phyloP scores from a whole-genome alignment of 495 filamentous ascomycete genomes.

The Aspergillus wentii region DNA sequence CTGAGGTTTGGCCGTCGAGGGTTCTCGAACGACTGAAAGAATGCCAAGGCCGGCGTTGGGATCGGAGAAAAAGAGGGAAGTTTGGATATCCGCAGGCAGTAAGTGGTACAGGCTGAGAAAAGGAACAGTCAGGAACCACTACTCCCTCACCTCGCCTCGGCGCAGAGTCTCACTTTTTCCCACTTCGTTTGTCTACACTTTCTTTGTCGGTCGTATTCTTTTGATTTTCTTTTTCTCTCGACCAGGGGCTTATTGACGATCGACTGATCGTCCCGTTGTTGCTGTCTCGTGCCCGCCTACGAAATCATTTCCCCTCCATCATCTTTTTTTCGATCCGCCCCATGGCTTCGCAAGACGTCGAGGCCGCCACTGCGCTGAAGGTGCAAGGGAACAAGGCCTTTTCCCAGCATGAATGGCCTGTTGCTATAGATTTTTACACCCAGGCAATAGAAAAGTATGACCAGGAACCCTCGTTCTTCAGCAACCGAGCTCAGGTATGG shows the following conservation, averaged over 20 bases:
- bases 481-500: slow-evolving; percentile 87
- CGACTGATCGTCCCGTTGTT: slow-evolving; percentile 11
- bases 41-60: slow-evolving; percentile 21
- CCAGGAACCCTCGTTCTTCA: slow-evolving; percentile 82
- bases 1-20: no score
- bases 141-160: neutral
- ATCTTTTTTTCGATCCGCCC: slow-evolving; percentile 8
- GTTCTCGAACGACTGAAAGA: no score
- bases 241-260: no score
- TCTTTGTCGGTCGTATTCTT: slow-evolving; percentile 1
- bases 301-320: slow-evolving; percentile 6
- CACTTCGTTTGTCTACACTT: slow-evolving; percentile 1
- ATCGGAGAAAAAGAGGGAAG: slow-evolving; percentile 23
- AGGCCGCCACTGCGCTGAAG: slow-evolving; percentile 78
- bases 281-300: slow-evolving; percentile 32
- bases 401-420: slow-evolving; percentile 78
- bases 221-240: slow-evolving; percentile 3
- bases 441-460: slow-evolving; percentile 85
- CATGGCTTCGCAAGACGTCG: slow-evolving; percentile 49
- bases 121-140: slow-evolving; percentile 2
- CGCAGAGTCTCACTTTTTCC: slow-evolving; percentile 1
- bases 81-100: slow-evolving; percentile 17
- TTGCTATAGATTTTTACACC: slow-evolving; percentile 79
- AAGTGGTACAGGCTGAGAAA: neutral
- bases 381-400: slow-evolving; percentile 93